Percentiles rank a stretch among this genome's conserved stretches.
These are phyloP conservation scores for Scytalidium lignicola DNA, from an alignment of 2,329 filamentous ascomycete genomes.

Conservation along the genomic window DNA sequence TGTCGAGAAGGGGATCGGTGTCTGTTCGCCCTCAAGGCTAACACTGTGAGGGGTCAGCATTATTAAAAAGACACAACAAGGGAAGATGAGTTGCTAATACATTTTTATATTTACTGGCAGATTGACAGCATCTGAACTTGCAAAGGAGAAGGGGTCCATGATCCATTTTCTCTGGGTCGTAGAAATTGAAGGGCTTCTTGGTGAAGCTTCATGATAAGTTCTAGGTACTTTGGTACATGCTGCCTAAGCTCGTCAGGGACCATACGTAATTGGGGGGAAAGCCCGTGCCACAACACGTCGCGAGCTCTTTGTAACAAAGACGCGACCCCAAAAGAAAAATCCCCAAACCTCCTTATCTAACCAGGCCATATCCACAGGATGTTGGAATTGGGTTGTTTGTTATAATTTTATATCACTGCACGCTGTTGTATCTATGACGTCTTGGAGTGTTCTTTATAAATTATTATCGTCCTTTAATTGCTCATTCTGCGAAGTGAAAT, in stretches of 20 bases:
- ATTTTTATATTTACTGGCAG: constrained; percentile 66
- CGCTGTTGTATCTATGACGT: background rate
- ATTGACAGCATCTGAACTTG: constrained; percentile 77
- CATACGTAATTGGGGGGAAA: background rate
- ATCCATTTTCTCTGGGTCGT: constrained; percentile 19
- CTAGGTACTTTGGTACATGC: background rate
- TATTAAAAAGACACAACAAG: background rate
- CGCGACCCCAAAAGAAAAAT: background rate
- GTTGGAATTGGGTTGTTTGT: background rate
- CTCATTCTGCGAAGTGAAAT: no score
- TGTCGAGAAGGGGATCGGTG: constrained; percentile 68
- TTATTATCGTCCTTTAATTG: background rate
- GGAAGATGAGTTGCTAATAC: constrained; percentile 30
- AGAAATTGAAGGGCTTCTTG: background rate
- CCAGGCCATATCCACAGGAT: background rate
- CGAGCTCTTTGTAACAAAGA: background rate
- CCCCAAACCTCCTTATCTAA: background rate
- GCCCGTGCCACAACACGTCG: background rate
- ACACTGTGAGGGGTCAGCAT: constrained; percentile 46
- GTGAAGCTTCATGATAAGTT: background rate
- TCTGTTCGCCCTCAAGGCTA: constrained; percentile 73
- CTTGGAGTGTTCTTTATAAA: background rate
- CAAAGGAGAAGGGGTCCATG: constrained; percentile 97
- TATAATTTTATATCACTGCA: background rate
- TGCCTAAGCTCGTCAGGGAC: background rate